Evolutionary conservation across 352 stramenopile species (phyloP), one percentile per base, ranked within the genome.

Genomic region (Phytophthora agathidicida): DNA sequence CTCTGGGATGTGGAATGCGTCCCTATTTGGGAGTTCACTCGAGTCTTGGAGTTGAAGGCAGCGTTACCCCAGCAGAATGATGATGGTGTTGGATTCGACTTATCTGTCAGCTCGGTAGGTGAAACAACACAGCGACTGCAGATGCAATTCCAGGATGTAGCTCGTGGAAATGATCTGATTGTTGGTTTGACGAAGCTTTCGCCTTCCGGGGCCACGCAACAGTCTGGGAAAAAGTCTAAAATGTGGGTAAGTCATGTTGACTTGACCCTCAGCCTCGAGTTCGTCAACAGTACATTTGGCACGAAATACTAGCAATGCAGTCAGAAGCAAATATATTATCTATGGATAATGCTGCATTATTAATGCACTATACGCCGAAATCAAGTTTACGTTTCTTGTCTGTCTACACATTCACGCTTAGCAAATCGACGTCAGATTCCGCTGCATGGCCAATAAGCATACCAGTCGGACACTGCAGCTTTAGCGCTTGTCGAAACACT

Each of bases 401-500:
- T 28, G 73, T 53, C 22, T 61, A 71, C 55, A 53, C 69, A 27
- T 36, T 68, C 53, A 37, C 63, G 50, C 45, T 65, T 13, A 49
- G 53, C 44, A n/a, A 50, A 51, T 60, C 60, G 49, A n/a, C 44
- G 10, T 58, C 42, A 27, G 37, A 37, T 31, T 58, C 62, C 14
- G 6, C 20, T 30, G 11, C 19, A 35, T 35, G 31, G n/a, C n/a
- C 17, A 42, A 31, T 41, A 26, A 63, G 35, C 14, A 53, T 51
- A 20, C 39, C 28, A 30, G 24, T 61, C 19, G 74, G 69, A 26
- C 73, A 82, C 33, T 91, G 81, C 36, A 91, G 46, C 38, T 77
- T 75, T 5, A 91, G 62, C 10, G 77, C 81, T 41, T 68, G 56
- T 1, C 81, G 74, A 57, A 89, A 91, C 7, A 89, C 77, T 7